A percentile compares a stretch with the other conserved stretches of the same genome.
These are phyloP conservation scores for Wickerhamomyces bisporus DNA, from an alignment of 805 yeast species.

Conservation along the genomic window DNA sequence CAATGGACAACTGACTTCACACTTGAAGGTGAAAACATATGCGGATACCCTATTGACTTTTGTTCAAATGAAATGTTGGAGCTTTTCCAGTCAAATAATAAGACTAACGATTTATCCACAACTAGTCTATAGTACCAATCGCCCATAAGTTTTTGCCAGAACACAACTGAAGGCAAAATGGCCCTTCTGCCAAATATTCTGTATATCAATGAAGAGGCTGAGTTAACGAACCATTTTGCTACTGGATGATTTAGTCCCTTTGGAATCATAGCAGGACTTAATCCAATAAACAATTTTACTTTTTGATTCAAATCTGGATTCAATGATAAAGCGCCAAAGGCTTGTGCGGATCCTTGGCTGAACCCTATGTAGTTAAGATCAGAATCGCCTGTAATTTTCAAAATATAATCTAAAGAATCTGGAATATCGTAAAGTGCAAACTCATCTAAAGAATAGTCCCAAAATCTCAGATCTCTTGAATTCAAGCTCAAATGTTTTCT, in stretches of 20 bases:
- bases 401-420: constrained; percentile 67
- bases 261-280: constrained; percentile 94
- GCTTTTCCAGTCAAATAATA: constrained; percentile 71
- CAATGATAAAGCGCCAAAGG: constrained; percentile 72
- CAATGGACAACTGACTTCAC: constrained; percentile 81
- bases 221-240: constrained; percentile 64
- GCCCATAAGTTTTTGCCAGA: constrained; percentile 75
- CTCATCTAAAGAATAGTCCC: constrained; percentile 91
- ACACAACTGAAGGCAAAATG: constrained; percentile 61
- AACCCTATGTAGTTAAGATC: constrained; percentile 75
- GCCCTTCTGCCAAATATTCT: constrained; percentile 69
- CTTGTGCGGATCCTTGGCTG: constrained; percentile 92
- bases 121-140: constrained; percentile 63
- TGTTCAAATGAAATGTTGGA: constrained; percentile 59
- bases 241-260: constrained; percentile 73
- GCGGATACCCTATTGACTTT: constrained; percentile 69
- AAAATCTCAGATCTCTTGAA: constrained; percentile 44
- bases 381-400: constrained; percentile 40
- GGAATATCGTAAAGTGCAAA: constrained; percentile 91
- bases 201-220: constrained; percentile 69
- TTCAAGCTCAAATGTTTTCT: constrained; percentile 21
- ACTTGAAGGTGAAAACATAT: constrained; percentile 74
- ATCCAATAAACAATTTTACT: constrained; percentile 61
- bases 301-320: constrained; percentile 57
- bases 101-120: constrained; percentile 57